phyloP scores from a whole-genome alignment of 1,284 basidiomycete species.

The Inonotus obliquus region DNA sequence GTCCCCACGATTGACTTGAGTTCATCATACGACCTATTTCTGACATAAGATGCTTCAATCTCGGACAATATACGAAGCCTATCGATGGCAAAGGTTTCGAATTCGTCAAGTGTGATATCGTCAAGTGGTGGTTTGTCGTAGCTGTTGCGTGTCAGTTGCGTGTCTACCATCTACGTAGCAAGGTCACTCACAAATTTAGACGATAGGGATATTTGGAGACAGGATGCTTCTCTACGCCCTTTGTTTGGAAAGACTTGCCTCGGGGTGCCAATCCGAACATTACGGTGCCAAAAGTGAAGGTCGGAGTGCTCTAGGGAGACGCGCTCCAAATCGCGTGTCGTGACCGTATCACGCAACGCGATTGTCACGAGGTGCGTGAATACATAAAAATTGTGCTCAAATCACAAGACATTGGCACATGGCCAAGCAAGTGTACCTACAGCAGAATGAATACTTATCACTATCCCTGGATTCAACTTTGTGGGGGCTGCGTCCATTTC shows the following conservation, averaged over 20 bases:
- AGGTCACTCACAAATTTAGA: constrained; percentile 17
- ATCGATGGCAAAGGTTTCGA: constrained; percentile 89
- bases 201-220: constrained; percentile 11
- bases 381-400: background rate
- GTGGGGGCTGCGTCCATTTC: no score
- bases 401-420: no score
- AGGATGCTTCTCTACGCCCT: constrained; percentile 6
- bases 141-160: constrained; percentile 38
- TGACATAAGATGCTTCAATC: constrained; percentile 89
- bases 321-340: background rate
- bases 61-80: constrained; percentile 88
- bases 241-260: background rate
- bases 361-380: background rate
- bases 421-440: no score
- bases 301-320: background rate
- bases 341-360: constrained; percentile 9
- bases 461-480: no score
- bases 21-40: constrained; percentile 79
- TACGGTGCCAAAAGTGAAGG: background rate
- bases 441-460: no score
- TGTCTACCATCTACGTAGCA: background rate
- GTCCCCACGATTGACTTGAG: constrained; percentile 55
- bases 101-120: constrained; percentile 95
- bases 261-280: background rate
- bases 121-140: constrained; percentile 84